A percentile compares a stretch with the other conserved stretches of the same genome.
Conservation (phyloP, 192 early-diverging fungal species). For the Funneliformis mosseae region DNA sequence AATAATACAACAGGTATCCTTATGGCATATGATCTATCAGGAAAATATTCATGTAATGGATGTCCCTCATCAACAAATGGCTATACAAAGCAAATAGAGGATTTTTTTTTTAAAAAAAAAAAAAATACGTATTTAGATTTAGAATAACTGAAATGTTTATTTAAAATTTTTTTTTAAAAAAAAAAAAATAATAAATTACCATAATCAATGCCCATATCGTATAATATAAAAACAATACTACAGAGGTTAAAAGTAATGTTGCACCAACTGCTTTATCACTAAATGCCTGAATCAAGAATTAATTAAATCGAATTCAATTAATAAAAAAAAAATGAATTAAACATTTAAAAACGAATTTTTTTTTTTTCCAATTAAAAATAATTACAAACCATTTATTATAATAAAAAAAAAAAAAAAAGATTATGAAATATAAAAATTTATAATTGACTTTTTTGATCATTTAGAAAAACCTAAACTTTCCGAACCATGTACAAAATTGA, state of each 20-base stretch:
- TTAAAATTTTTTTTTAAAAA: not conserved
- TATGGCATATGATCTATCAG: conserved; percentile 83
- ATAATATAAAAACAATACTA: conserved; percentile 85
- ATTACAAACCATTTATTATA: too few species aligned
- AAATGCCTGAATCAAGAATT: not conserved
- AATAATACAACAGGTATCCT: conserved; percentile 82
- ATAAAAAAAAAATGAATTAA: too few species aligned
- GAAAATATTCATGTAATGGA: conserved; percentile 76
- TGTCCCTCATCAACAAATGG: conserved; percentile 83
- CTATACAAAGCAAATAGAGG: conserved; percentile 39
- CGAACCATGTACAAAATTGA: too few species aligned
- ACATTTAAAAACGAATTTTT: too few species aligned
- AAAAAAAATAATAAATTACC: conserved; percentile 45
- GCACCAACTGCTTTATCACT: conserved; percentile 81
- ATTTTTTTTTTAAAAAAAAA: too few species aligned
- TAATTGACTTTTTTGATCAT: too few species aligned
- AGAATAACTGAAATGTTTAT: not conserved
- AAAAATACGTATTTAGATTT: too few species aligned
- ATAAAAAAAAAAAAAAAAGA: too few species aligned
- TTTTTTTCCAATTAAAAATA: too few species aligned
- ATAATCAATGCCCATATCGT: conserved; percentile 88
- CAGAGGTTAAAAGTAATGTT: conserved; percentile 65
- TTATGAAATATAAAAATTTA: too few species aligned
- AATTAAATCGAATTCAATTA: too few species aligned
- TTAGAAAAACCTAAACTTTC: too few species aligned